These are phyloP conservation scores for Aspergillus clavatus DNA, from an alignment of 2,329 filamentous ascomycete genomes.

Conservation along the genomic window DNA sequence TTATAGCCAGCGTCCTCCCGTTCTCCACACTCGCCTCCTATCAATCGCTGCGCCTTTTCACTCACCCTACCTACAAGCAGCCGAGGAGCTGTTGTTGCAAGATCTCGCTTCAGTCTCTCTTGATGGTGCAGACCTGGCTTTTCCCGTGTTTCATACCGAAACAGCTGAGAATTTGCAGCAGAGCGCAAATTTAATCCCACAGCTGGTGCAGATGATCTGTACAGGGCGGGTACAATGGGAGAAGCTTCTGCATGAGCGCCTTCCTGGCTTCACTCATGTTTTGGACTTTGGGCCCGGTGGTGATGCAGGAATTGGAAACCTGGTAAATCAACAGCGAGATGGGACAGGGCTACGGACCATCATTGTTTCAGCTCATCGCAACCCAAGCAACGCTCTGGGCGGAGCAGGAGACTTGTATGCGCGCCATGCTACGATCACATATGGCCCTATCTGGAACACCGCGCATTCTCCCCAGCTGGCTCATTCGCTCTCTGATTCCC, in stretches of 20 bases:
- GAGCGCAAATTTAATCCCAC: conserved; percentile 8
- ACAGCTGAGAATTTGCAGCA: conserved; percentile 26
- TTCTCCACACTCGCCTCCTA: conserved; percentile 29
- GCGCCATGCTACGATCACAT: too few species aligned
- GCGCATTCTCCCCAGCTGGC: conserved; percentile 89
- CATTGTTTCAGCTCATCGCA: conserved; percentile 1
- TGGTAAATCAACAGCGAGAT: conserved; percentile 25
- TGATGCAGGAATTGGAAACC: conserved; percentile 23
- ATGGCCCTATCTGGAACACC: conserved; percentile 57
- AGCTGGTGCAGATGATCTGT: conserved; percentile 9
- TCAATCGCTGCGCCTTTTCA: conserved; percentile 43
- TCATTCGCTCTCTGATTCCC: conserved; percentile 73
- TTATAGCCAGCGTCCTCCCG: conserved; percentile 28
- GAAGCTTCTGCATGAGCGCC: conserved; percentile 65
- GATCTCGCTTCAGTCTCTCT: conserved; percentile 10
- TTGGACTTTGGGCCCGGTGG: conserved; percentile 32
- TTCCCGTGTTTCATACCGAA: conserved; percentile 32
- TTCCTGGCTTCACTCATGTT: conserved; percentile 29
- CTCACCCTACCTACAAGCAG: conserved; percentile 29
- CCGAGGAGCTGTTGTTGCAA: conserved; percentile 16
- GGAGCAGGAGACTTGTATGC: too few species aligned
- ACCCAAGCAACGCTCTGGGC: too few species aligned
- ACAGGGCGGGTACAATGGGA: conserved; percentile 42
- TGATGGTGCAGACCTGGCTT: conserved; percentile 11
- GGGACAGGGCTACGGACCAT: conserved; percentile 31